A percentile compares a stretch with the other conserved stretches of the same genome.
phyloP scores from a whole-genome alignment of 345 rosid genomes.

The Mercurialis annua region DNA sequence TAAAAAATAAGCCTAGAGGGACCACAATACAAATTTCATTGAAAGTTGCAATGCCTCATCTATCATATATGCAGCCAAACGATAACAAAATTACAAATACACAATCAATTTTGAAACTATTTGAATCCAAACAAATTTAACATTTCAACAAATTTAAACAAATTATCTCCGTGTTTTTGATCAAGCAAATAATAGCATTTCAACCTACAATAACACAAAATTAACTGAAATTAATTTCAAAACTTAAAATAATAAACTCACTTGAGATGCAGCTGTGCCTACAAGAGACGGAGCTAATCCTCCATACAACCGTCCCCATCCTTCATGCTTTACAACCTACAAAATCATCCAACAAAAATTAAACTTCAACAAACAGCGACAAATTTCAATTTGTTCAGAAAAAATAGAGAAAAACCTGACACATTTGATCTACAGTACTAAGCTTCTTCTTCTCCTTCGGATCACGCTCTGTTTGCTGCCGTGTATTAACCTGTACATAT shows the following conservation, averaged over 20 bases:
- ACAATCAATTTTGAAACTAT: neutral
- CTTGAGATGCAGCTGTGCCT: slow-evolving; percentile 98
- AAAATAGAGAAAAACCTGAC: slow-evolving; percentile 51
- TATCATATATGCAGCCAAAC: neutral
- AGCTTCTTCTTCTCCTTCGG: slow-evolving; percentile 67
- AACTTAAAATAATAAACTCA: slow-evolving; percentile 19
- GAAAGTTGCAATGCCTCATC: slow-evolving; percentile 21
- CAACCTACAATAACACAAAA: neutral
- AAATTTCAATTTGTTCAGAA: no score
- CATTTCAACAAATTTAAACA: slow-evolving; percentile 14
- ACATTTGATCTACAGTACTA: slow-evolving; percentile 74
- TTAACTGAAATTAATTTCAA: neutral
- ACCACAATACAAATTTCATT: slow-evolving; percentile 25
- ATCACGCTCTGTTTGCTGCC: slow-evolving; percentile 97
- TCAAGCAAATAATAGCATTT: neutral
- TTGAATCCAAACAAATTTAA: neutral
- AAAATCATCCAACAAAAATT: neutral
- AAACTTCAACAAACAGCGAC: neutral
- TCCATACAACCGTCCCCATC: slow-evolving; percentile 90
- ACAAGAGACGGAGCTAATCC: slow-evolving; percentile 80
- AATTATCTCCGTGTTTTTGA: neutral
- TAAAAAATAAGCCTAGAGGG: slow-evolving; percentile 19
- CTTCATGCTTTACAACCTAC: slow-evolving; percentile 88
- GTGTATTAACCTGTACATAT: slow-evolving; percentile 85
- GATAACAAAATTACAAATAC: neutral